Base-by-base conservation (phyloP, 805 yeast species). In the Ogataea sp. region DNA sequence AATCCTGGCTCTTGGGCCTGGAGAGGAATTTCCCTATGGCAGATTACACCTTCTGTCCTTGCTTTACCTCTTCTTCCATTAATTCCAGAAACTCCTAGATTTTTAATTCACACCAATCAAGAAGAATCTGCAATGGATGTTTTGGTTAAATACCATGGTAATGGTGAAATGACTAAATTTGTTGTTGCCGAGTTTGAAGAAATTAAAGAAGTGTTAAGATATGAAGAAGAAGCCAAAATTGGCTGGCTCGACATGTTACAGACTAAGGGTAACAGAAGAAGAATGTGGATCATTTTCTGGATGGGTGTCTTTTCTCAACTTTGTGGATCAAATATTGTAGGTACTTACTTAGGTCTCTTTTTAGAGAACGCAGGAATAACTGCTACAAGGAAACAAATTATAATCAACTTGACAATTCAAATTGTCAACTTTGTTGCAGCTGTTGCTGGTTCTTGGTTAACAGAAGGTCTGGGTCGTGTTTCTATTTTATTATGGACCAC, bases 1-100 rank as follows among this genome's bases (percentile, higher is more conserved):
- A 60, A 67, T 16, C 54, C 63, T 37, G 43, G 49, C 17, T 43
- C 58, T 31, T 67, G 68, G 64, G 58, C 67, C 20, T 75, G 80
- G 80, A 70, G 75, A 57, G 59, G 74, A 39, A 81, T 81, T 28
- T 64, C 77, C 11, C 63, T 64, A 37, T 42, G 75, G 29, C 82
- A 76, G 55, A 74, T 70, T 34, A 49, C 61, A n/a, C 58, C 70
- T 45, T 78, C 81, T 2, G 18, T 66, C 3, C n/a, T 68, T 20
- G 77, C 71, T 49, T 20, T 62, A 9, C 13, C n/a, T 13, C 6
- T 26, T 26, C 13, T 9, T 26, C n/a, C n/a, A 5, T 43, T 58
- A 52, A 42, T 64, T 32, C 72, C 72, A 6, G 70, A 65, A 48
- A 55, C 63, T 13, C 70, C 70, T 40, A 50, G 70, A 43, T 65